Evolutionary conservation across 208 protist genomes (phyloP), one percentile per base, ranked within the genome.

Genomic region (Blastocrithidia nonstop): DNA sequence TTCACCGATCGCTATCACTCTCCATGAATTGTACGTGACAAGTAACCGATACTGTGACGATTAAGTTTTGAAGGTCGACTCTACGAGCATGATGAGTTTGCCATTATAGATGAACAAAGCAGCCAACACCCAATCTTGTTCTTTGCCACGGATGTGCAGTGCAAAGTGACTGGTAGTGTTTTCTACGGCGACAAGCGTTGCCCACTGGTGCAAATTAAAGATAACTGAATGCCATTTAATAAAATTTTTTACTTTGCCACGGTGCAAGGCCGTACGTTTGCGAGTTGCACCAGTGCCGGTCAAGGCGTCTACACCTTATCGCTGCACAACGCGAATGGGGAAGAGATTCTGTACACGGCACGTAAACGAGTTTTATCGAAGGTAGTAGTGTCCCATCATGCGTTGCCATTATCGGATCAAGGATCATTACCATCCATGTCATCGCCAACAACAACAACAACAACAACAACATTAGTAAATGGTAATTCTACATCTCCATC

Each of bases 211-310:
- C 57, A 60, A 29, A 71, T 89, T 37, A 75, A 74, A 45, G 61
- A 80, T 36, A 81, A 69, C 58, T 78, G 74, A 66, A 43, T 79
- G 3, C 80, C 68, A 11, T 82, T 85, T 38, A 68, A 49, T 44
- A 79, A 57, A 48, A 76, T 58, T 19, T 55, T 85, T 16, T 89
- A 72, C 47, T 26, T 89, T 31, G 52, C 42, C 19, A 78, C 65
- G 11, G 48, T 65, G 15, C 22, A 59, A 2, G 72, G 63, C 19
- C 63, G 71, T 26, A 72, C 56, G 29, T 70, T 83, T 33, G 80
- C 72, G 38, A 66, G 43, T 36, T 68, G 57, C 41, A 33, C 52
- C 7, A 67, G 49, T 25, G 62, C 63, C 33, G 59, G 51, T 39
- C 52, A 57, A 33, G 43, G 37, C 1, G 49, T 59, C 45, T 68